Evolutionary conservation across 140 eudicot species (phyloP), one percentile per base, ranked within the genome.

Genomic region (Anethum foeniculum): DNA sequence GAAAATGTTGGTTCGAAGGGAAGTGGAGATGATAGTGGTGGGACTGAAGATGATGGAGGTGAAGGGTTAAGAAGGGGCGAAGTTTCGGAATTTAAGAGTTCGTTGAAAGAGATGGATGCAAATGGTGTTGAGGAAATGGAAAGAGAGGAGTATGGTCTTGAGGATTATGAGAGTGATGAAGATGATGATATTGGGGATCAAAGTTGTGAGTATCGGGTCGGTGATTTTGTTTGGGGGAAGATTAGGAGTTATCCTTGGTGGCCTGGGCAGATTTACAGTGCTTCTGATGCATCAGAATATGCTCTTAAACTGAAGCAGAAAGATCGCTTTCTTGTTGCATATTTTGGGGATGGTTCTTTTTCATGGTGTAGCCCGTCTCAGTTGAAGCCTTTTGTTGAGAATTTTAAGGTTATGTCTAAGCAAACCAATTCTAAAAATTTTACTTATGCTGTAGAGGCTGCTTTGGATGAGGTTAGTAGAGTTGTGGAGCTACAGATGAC

Each of bases 151-250:
- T 27, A 39, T 60, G 27, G 30, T 52, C 52, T 5, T 9, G 15
- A 21, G 5, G 14, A 21, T 49, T 44, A 27, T 0, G 79, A 27
- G 18, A 85, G 56, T 11, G 76, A 77, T 0, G 81, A 74, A 6
- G 62, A 78, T n/a, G 84, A 75, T 58, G 64, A 41, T 11, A 71
- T 52, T n/a, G 87, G 58, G 67, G 88, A 79, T 49, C 71, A 77
- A 44, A 88, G 84, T 25, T 86, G 82, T 80, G 85, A 71, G 47
- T 94, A 81, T 81, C 77, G 67, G 28, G 93, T 90, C 11, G 98
- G 98, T 5, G 99, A 91, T 76, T 85, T 94, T 38, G 94, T 91
- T 25, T 94, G 98, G 98, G 98, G 92, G 5, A 94, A 94, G 83
- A 87, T 92, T 36, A 92, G 83, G 83, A 85, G 84, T 84, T 87